Evolutionary conservation across 1,139 yeast species (phyloP), one percentile per base, ranked within the genome.

Genomic region (Nakaseomyces delphensis): DNA sequence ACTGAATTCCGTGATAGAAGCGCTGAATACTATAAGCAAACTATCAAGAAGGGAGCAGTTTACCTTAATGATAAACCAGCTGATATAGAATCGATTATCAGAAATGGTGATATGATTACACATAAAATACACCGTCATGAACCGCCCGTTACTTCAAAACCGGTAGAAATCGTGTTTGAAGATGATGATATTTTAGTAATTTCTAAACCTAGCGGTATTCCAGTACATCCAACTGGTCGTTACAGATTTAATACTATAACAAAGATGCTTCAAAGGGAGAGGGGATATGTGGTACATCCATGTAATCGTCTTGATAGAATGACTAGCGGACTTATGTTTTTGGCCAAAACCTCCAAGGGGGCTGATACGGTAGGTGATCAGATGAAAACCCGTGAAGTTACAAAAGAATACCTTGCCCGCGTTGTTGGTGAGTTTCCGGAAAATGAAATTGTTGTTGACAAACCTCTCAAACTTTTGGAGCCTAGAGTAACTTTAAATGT

Each of bases 221-320:
- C 99, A 0, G 96, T 83, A 1, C 98, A 91, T 60, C 98, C 99
- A 1, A 83, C 97, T 0, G 99, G 98, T 0, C 68, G 97, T 45
- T 91, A 80, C 64, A 69, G 95, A 46, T 86, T 76, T 64, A 91
- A 91, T 59, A 78, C 96, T 1, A 76, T 89, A 13, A 85, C 94
- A n/a, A 84, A 82, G 60, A 77, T 86, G 15, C 64, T 89, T 48
- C 79, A 83, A 57, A 77, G 76, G 44, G 89, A 86, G 48, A 59
- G 68, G 43, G 81, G 81, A 0, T 68, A 70, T 38, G 64, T 67
- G 2, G 91, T 79, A 0, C 94, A 86, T 58, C 95, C 98, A 0
- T 87, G 96, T 59, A 91, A 91, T 58, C 70, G 99, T 44, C 68
- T 93, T 20, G 99, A 93, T 60, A 67, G 96, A 47, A 68, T 91